A percentile compares a stretch with the other conserved stretches of the same genome.
phyloP scores from a whole-genome alignment of 208 protist species.

The Leishmania lainsoni region DNA sequence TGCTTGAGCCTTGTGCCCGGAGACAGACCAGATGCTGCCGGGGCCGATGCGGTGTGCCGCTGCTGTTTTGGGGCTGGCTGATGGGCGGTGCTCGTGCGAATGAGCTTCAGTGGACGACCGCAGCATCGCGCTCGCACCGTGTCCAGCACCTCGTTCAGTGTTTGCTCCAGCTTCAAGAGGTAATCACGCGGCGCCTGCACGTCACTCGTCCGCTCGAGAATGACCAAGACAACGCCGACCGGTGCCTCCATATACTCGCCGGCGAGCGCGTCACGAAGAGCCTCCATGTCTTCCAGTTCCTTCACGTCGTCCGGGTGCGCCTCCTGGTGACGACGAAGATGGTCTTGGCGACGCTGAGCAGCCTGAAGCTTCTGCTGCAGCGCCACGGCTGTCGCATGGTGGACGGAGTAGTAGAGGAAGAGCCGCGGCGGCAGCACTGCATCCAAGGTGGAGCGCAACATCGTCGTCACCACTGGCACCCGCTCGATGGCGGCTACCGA shows the following conservation, averaged over 20 bases:
- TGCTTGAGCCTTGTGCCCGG: not conserved
- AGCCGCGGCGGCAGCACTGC: conserved; percentile 46
- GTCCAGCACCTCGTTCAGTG: conserved; percentile 34
- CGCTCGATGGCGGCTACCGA: conserved; percentile 3
- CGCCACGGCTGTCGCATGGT: conserved; percentile 22
- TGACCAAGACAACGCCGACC: conserved; percentile 35
- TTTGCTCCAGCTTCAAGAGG: conserved; percentile 38
- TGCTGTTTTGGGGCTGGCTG: not conserved
- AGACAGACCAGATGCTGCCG: not conserved
- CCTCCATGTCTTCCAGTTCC: conserved; percentile 22
- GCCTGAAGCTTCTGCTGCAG: conserved; percentile 29
- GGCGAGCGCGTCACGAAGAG: conserved; percentile 6
- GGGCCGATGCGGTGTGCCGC: not conserved
- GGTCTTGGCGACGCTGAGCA: conserved; percentile 11
- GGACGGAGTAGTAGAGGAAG: conserved; percentile 33
- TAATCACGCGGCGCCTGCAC: conserved; percentile 38
- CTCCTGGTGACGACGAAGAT: conserved; percentile 7
- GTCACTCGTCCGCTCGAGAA: conserved; percentile 50
- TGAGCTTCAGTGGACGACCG: conserved; percentile 30
- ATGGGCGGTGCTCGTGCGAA: conserved; percentile 8
- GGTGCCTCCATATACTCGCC: conserved; percentile 12
- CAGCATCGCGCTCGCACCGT: conserved; percentile 40
- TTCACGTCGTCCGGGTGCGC: conserved; percentile 25
- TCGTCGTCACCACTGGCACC: conserved; percentile 21
- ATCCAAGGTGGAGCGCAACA: conserved; percentile 30